Conservation (phyloP, 495 filamentous ascomycete genomes). For the Aspergillus saccharolyticus region DNA sequence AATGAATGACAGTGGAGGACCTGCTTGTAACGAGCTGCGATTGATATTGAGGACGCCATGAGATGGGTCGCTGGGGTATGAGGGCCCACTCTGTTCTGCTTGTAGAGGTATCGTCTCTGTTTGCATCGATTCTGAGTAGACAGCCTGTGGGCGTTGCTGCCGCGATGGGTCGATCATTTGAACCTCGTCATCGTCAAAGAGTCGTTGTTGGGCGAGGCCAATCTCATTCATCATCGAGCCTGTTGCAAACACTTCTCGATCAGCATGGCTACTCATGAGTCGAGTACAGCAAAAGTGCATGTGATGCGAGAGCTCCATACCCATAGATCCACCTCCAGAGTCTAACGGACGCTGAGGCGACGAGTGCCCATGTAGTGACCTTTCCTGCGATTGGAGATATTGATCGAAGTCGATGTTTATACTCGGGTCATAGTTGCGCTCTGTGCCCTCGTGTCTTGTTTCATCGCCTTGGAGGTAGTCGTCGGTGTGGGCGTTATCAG, state of each 20-base stretch:
- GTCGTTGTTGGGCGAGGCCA: slow-evolving; percentile 31
- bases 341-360: slow-evolving; percentile 37
- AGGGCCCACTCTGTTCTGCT: neutral
- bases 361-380: slow-evolving; percentile 13
- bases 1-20: neutral
- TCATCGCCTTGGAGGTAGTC: slow-evolving; percentile 6
- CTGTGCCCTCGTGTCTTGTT: slow-evolving; percentile 7
- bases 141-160: neutral
- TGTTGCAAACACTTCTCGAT: slow-evolving; percentile 6
- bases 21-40: neutral
- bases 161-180: slow-evolving; percentile 13
- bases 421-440: slow-evolving; percentile 12
- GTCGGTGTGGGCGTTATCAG: slow-evolving; percentile 3
- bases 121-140: neutral
- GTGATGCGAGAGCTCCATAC: slow-evolving; percentile 20
- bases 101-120: neutral
- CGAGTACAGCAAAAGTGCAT: neutral
- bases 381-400: slow-evolving; percentile 35
- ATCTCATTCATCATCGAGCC: slow-evolving; percentile 40
- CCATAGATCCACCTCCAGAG: slow-evolving; percentile 31
- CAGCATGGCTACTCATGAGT: neutral
- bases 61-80: neutral
- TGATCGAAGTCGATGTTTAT: slow-evolving; percentile 37
- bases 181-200: slow-evolving; percentile 33
- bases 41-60: neutral